These are phyloP conservation scores for Coemansia sp. DNA, from an alignment of 192 early-diverging fungal species.

Conservation along the genomic window DNA sequence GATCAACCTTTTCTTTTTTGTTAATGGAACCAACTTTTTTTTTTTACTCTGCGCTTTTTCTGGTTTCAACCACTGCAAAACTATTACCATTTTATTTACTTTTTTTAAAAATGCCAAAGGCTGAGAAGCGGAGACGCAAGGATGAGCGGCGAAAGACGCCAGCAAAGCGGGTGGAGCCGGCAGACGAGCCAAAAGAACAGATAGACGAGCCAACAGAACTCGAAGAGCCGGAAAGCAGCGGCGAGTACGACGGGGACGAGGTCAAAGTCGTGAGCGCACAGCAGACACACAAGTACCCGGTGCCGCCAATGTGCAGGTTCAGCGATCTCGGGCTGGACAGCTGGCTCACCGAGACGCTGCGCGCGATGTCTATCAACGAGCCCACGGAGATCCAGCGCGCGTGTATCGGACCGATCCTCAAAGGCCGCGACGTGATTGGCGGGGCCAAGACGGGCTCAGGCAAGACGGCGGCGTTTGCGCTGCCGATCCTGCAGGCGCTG, in stretches of 20 bases:
- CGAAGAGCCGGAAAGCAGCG: neutral
- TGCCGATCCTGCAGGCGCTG: conserved; percentile 94
- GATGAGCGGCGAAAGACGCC: neutral
- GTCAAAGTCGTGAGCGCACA: conserved; percentile 22
- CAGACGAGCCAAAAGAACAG: neutral
- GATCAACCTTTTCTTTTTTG: too few relatives aligned
- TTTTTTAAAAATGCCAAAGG: conserved; percentile 2
- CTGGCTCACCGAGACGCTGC: conserved; percentile 81
- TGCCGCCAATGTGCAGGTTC: conserved; percentile 58
- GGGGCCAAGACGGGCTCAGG: conserved; percentile 95
- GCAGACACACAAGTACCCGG: conserved; percentile 10
- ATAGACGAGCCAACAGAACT: too few relatives aligned
- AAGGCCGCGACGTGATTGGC: conserved; percentile 83
- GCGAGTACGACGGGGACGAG: conserved; percentile 42
- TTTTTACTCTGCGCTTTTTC: too few relatives aligned
- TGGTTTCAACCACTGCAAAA: too few relatives aligned
- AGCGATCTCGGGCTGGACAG: conserved; percentile 68
- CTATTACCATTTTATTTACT: neutral
- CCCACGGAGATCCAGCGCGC: conserved; percentile 93
- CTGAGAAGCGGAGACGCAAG: neutral
- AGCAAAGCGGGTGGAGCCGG: neutral
- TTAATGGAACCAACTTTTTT: too few relatives aligned
- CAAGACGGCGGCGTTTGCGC: conserved; percentile 97
- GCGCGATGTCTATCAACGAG: conserved; percentile 73
- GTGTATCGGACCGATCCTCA: conserved; percentile 79